Evolutionary conservation across 129 eudicot species (phyloP).

Genomic region (Rutidosis leptorrhynchoides): DNA sequence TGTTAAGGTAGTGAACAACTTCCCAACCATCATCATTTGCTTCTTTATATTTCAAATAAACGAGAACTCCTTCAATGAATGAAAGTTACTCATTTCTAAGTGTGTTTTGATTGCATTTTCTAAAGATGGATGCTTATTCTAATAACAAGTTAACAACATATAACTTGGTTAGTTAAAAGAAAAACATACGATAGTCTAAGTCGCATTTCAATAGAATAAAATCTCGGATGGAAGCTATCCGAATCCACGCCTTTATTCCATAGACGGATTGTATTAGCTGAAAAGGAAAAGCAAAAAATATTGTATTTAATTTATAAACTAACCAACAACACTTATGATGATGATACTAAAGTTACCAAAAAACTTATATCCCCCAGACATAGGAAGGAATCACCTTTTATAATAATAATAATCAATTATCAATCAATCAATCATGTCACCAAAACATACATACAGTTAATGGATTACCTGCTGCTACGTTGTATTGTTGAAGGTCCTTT

Average conservation of each 20-base stretch:
- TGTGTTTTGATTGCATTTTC: neutral
- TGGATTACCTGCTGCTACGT: slow-evolving; percentile 71
- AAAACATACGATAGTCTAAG: slow-evolving; percentile 57
- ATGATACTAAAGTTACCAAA: neutral
- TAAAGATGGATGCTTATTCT: neutral
- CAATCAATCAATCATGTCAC: neutral
- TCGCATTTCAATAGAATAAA: slow-evolving; percentile 83
- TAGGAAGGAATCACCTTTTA: neutral
- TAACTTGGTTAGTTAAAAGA: slow-evolving; percentile 9
- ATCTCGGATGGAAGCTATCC: slow-evolving; percentile 92
- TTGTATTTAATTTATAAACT: neutral
- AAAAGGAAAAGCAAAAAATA: slow-evolving; percentile 10
- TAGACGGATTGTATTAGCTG: slow-evolving; percentile 83
- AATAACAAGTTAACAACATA: neutral
- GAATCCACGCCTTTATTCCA: slow-evolving; percentile 99
- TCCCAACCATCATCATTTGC: slow-evolving; percentile 8
- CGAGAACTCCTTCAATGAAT: neutral
- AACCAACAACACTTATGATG: neutral
- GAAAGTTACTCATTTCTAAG: neutral
- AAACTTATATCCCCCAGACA: neutral
- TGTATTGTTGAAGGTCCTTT: slow-evolving; percentile 70
- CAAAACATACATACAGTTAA: neutral
- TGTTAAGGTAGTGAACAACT: neutral
- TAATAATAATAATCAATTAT: too few species aligned
- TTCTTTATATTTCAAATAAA: neutral